A percentile compares a stretch with the other conserved stretches of the same genome.
Evolutionary conservation across 2,329 filamentous ascomycete genomes (phyloP).

Genomic region (Xylariales sp.): DNA sequence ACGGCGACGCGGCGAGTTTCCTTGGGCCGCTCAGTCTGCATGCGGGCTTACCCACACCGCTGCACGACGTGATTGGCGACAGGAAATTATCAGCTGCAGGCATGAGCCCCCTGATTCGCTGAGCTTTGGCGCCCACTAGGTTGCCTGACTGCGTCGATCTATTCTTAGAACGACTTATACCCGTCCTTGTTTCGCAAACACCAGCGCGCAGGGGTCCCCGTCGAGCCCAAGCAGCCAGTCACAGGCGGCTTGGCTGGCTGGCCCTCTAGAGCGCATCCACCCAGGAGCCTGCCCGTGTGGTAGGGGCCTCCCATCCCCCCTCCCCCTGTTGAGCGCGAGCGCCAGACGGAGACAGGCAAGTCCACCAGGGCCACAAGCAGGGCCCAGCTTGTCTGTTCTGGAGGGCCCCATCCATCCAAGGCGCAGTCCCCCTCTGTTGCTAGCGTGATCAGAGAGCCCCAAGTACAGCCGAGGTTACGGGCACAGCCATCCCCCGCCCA

Average conservation of each 20-base stretch:
- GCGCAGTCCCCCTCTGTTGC: no score
- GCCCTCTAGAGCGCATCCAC: not conserved
- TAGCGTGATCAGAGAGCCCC: no score
- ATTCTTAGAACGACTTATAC: conserved; percentile 10
- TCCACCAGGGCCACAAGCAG: not conserved
- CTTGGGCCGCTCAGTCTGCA: conserved; percentile 2
- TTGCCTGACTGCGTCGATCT: conserved; percentile 4
- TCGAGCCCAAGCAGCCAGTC: not conserved
- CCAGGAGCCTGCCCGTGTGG: not conserved
- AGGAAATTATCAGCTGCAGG: conserved; percentile 14
- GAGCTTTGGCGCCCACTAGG: conserved; percentile 9
- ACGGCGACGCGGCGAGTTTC: conserved; percentile 7
- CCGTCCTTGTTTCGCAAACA: conserved; percentile 14
- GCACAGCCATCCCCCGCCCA: conserved; percentile 19
- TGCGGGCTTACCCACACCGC: not conserved
- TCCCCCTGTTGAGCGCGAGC: no score
- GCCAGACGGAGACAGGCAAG: not conserved
- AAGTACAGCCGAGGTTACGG: no score
- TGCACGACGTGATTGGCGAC: conserved; percentile 9
- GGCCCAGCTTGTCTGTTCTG: not conserved
- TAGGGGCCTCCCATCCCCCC: no score
- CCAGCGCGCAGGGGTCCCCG: conserved; percentile 2
- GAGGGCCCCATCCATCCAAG: no score
- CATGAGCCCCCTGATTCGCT: conserved; percentile 11
- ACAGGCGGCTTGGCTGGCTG: not conserved